A percentile compares a stretch with the other conserved stretches of the same genome.
These are phyloP conservation scores for Colletotrichum salicis DNA, from an alignment of 2,329 filamentous ascomycete species.

Conservation along the genomic window DNA sequence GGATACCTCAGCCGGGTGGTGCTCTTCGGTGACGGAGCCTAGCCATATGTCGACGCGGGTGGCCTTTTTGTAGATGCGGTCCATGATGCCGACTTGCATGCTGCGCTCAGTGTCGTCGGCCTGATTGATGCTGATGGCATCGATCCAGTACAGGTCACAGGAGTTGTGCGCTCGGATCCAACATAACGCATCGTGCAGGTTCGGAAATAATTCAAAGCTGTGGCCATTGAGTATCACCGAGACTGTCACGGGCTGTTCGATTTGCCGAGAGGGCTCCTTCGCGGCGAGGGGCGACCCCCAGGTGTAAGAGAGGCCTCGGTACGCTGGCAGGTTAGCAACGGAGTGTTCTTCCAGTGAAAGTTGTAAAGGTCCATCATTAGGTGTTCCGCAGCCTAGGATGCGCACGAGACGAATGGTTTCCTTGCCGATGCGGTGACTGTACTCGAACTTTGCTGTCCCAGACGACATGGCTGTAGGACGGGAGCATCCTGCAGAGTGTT, in stretches of 20 bases:
- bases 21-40: conserved; percentile 14
- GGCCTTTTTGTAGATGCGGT: conserved; percentile 35
- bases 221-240: not conserved
- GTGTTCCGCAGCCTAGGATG: not conserved
- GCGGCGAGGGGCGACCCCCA: conserved; percentile 12
- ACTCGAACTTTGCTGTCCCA: not conserved
- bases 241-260: not conserved
- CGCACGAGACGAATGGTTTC: conserved; percentile 15
- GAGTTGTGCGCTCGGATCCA: conserved; percentile 19
- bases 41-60: conserved; percentile 35
- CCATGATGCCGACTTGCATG: conserved; percentile 35
- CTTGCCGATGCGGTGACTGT: conserved; percentile 5
- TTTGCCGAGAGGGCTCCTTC: not conserved
- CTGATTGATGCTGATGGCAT: conserved; percentile 37
- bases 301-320: conserved; percentile 28
- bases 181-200: conserved; percentile 12
- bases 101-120: conserved; percentile 22
- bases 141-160: conserved; percentile 30
- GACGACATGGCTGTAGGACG: not conserved
- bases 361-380: not conserved
- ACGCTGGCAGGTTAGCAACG: conserved; percentile 3
- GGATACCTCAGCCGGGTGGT: conserved; percentile 14
- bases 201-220: conserved; percentile 1
- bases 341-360: conserved; percentile 22
- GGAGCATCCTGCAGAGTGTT: not conserved